phyloP scores from a whole-genome alignment of 1,284 basidiomycete species.

The Ustilago trichophora region DNA sequence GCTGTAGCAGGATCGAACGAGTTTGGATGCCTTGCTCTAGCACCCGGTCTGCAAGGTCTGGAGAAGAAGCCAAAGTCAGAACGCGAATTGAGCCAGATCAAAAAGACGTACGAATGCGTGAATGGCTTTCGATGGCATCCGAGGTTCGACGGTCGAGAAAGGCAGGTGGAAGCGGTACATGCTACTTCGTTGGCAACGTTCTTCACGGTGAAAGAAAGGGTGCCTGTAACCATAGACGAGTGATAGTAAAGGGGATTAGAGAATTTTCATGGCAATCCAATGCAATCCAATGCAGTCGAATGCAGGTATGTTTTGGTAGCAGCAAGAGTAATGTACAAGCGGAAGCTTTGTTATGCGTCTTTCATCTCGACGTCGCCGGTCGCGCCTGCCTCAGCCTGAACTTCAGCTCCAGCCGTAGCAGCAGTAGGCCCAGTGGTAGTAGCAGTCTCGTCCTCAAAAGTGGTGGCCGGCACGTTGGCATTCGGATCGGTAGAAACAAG shows the following conservation, averaged over 20 bases:
- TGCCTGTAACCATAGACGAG: not conserved
- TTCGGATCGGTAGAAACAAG: conserved; percentile 10
- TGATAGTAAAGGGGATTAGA: not conserved
- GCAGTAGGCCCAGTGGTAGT: not conserved
- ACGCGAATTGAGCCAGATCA: conserved; percentile 29
- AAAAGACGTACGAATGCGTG: conserved; percentile 18
- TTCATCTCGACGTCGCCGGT: conserved; percentile 34
- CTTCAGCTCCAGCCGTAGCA: not conserved
- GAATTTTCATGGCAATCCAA: too few relatives aligned
- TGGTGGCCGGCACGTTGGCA: conserved; percentile 9
- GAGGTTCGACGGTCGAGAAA: not conserved
- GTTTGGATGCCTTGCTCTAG: conserved; percentile 6
- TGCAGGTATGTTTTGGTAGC: too few relatives aligned
- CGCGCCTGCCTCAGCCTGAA: too few relatives aligned
- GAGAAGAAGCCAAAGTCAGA: conserved; percentile 10
- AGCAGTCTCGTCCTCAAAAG: conserved; percentile 9
- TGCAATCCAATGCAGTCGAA: too few relatives aligned
- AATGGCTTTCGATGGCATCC: conserved; percentile 23
- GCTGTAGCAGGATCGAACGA: conserved; percentile 18
- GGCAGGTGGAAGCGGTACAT: too few relatives aligned
- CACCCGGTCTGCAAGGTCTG: not conserved
- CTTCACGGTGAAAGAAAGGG: conserved; percentile 3
- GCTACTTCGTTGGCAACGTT: conserved; percentile 18
- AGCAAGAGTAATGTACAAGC: not conserved
- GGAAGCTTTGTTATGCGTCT: too few relatives aligned